phyloP scores from a whole-genome alignment of 2,329 filamentous ascomycete species.

The Metarhizium sp. region DNA sequence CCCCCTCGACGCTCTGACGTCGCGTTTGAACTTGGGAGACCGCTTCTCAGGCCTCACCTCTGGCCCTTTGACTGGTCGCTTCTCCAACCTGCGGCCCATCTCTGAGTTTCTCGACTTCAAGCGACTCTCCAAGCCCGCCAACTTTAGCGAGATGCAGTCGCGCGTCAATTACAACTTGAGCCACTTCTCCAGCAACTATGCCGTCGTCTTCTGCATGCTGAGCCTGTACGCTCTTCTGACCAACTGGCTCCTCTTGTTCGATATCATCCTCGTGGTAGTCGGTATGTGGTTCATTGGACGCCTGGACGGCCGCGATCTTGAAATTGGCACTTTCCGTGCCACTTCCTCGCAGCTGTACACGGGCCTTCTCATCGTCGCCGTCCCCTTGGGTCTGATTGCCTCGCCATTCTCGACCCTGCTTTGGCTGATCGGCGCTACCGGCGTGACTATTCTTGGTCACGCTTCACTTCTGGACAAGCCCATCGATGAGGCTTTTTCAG shows the following conservation, averaged over 20 bases:
- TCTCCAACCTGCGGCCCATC: constrained; percentile 84
- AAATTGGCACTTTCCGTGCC: constrained; percentile 72
- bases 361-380: constrained; percentile 67
- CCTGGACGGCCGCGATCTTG: constrained; percentile 79
- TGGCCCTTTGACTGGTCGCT: constrained; percentile 70
- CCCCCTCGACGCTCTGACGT: constrained; percentile 83
- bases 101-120: constrained; percentile 95
- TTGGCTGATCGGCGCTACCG: constrained; percentile 93
- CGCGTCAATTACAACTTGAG: constrained; percentile 94
- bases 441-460: constrained; percentile 89
- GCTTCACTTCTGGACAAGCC: constrained; percentile 95
- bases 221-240: constrained; percentile 91
- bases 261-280: constrained; percentile 77
- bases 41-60: constrained; percentile 77
- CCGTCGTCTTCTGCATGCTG: constrained; percentile 86
- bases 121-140: constrained; percentile 85
- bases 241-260: constrained; percentile 79
- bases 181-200: constrained; percentile 98
- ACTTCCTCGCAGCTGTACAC: constrained; percentile 94
- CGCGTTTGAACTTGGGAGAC: constrained; percentile 75
- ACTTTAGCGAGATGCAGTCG: constrained; percentile 83
- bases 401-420: constrained; percentile 78
- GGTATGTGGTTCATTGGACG: constrained; percentile 90
- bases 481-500: constrained; percentile 99
- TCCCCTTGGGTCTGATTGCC: constrained; percentile 77